Conservation (phyloP, 345 rosid species). For the Gossypium turneri region DNA sequence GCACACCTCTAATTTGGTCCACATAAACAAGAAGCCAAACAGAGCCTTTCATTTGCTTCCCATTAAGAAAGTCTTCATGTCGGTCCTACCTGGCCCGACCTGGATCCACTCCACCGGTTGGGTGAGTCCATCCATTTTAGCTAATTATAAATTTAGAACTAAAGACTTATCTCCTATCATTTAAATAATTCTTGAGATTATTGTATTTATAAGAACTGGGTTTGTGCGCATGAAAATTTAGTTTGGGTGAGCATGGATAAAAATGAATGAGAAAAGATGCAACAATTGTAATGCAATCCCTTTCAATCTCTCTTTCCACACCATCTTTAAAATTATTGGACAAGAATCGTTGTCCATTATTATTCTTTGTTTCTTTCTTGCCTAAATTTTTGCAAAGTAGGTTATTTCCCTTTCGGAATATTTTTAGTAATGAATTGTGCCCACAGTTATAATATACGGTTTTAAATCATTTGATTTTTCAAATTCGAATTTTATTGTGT, state of each 20-base stretch:
- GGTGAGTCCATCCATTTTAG: neutral
- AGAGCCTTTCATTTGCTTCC: slow-evolving; percentile 20
- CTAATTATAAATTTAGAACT: neutral
- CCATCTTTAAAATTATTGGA: neutral
- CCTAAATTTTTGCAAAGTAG: neutral
- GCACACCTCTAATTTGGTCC: slow-evolving; percentile 22
- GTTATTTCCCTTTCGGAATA: neutral
- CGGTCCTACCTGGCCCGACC: slow-evolving; percentile 12
- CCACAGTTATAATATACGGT: no score
- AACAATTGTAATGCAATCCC: neutral
- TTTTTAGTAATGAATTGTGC: neutral
- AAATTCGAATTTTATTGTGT: no score
- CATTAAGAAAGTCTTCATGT: slow-evolving; percentile 18
- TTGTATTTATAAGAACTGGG: no score
- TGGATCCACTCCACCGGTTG: neutral
- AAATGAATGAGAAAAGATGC: no score
- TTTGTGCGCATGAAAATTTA: no score
- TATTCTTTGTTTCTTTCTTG: neutral
- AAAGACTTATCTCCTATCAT: no score
- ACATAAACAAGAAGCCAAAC: slow-evolving; percentile 28
- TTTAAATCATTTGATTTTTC: no score
- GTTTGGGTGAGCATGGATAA: no score
- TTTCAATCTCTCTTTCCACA: neutral
- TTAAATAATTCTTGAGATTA: no score
- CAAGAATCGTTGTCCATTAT: neutral